Base-by-base conservation (phyloP, 192 early-diverging fungal species). In the Helicostylum pulchrum region DNA sequence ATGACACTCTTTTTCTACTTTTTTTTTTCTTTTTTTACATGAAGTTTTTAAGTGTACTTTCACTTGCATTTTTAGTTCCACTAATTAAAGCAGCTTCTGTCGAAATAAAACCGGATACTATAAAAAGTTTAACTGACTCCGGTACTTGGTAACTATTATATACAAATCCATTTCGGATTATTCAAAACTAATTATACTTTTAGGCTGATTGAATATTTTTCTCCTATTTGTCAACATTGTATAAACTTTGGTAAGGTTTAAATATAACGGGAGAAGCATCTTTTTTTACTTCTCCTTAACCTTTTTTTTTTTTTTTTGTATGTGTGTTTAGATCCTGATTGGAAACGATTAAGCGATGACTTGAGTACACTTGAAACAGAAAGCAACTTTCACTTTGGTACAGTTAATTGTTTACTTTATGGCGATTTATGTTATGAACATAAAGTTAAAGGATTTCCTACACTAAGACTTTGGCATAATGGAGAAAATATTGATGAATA, bases 381-480 rank as follows among this genome's bases (percentile, higher is more conserved):
- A 4, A 77, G 74, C 32, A 62, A 77, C 10, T 79, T 93, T 62
- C 64, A 77, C 55, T 78, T 93, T 68, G 89, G 77, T 30, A 81
- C 89, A 49, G 83, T 92, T 51, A 83, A 92, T 56, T 90, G 89
- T 64, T 72, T 81, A 1, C 62, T 83, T 6, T 73, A 89, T 61
- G 79, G 82, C 44, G 82, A 86, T 65, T 57, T 89, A 15, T 91
- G 89, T 54, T 68, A 77, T 21, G 81, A 79, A 6, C 83, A 89
- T 64, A 56, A 83, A 1, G 77, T 91, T 6, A 56, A 48, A 1
- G 71, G 71, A 2, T 91, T 83, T 58, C 89, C 89, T 14, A 81
- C 78, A 1, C 49, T 91, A 62, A 77, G 83, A 32, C 67, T 89
- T 71, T 91, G 82, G 30, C 36, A 51, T 15, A 46, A 67, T 11